Evolutionary conservation across 148 eudicot species (phyloP).

Genomic region (Pharnaceum exiguum): DNA sequence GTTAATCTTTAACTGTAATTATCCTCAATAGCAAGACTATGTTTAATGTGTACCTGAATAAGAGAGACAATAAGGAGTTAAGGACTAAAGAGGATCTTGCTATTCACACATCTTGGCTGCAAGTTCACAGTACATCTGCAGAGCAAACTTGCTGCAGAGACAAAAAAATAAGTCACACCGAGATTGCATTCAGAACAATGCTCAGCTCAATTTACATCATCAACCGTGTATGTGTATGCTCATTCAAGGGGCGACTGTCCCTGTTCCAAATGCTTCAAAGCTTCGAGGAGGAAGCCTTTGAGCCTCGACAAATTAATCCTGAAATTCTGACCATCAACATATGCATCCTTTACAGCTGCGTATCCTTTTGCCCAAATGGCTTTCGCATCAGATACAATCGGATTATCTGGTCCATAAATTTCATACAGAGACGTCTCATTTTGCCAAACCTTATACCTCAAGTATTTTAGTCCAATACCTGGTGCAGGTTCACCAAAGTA

Average conservation of each 20-base stretch:
- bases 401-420: conserved; percentile 35
- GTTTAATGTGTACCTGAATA: no score
- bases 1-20: no score
- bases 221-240: neutral
- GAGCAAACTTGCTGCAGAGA: no score
- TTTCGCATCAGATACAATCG: conserved; percentile 31
- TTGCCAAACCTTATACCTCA: conserved; percentile 48
- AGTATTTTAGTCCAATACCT: conserved; percentile 44
- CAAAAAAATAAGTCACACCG: neutral
- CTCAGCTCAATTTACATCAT: conserved; percentile 5
- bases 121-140: no score
- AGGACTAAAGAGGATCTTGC: no score
- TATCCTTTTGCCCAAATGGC: conserved; percentile 33
- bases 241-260: neutral
- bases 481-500: conserved; percentile 52
- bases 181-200: neutral
- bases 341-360: conserved; percentile 33
- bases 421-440: conserved; percentile 54
- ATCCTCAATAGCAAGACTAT: no score
- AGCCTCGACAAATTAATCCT: conserved; percentile 38
- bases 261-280: conserved; percentile 27
- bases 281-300: conserved; percentile 41
- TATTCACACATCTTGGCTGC: no score
- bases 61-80: no score
- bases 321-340: conserved; percentile 47